phyloP scores from a whole-genome alignment of 2,329 filamentous ascomycete genomes.

The Fusarium virguliforme region DNA sequence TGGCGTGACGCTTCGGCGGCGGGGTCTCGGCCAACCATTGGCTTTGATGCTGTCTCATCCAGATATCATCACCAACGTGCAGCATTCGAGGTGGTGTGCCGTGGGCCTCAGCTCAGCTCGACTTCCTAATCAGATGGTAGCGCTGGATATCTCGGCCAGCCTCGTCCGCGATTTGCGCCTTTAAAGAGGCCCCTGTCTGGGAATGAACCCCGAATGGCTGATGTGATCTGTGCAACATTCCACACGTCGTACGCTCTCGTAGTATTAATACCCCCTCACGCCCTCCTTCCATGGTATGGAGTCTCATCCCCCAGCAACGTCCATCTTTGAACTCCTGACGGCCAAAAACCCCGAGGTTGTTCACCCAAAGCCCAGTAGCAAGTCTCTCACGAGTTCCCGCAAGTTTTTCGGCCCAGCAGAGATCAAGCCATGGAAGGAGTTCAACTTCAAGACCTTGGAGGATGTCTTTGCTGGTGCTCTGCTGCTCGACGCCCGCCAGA shows the following conservation, averaged over 20 bases:
- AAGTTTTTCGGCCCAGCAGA: slow-evolving; percentile 2
- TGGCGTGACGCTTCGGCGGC: slow-evolving; percentile 9
- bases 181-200: slow-evolving; percentile 13
- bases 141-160: neutral
- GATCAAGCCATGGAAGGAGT: slow-evolving; percentile 17
- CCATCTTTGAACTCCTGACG: slow-evolving; percentile 2
- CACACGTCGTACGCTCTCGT: neutral
- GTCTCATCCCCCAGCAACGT: neutral
- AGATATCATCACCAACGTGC: slow-evolving; percentile 7
- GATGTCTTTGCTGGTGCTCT: neutral
- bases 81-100: neutral
- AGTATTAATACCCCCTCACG: neutral
- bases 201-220: neutral
- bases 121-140: slow-evolving; percentile 1
- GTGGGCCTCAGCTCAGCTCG: slow-evolving; percentile 3
- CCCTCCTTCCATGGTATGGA: neutral
- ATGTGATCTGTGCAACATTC: slow-evolving; percentile 6
- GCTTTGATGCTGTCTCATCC: slow-evolving; percentile 4
- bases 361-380: neutral
- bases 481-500: slow-evolving; percentile 7
- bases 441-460: slow-evolving; percentile 23
- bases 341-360: neutral
- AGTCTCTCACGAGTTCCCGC: neutral
- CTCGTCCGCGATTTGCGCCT: slow-evolving; percentile 1
- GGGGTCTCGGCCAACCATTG: slow-evolving; percentile 11